A percentile compares a stretch with the other conserved stretches of the same genome.
Evolutionary conservation across 495 filamentous ascomycete genomes (phyloP).

Genomic region (Neurospora terricola): DNA sequence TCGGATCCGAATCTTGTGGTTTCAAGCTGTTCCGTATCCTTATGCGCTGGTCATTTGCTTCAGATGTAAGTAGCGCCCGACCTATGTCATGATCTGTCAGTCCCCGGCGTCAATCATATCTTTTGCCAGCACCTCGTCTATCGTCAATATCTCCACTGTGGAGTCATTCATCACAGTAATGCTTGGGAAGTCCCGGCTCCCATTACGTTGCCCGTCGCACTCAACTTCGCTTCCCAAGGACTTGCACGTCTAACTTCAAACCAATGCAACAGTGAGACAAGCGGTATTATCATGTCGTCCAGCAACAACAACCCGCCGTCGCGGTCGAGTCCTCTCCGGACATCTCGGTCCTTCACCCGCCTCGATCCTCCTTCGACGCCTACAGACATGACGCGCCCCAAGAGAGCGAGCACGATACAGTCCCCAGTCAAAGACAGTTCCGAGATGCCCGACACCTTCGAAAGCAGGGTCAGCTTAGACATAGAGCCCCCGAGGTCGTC

Average conservation of each 20-base stretch:
- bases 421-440: constrained; percentile 21
- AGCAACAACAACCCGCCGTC: constrained; percentile 6
- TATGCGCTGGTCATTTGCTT: background rate
- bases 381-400: constrained; percentile 27
- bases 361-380: constrained; percentile 9
- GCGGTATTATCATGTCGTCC: constrained; percentile 14
- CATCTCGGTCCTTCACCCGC: constrained; percentile 19
- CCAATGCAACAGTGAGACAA: background rate
- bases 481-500: constrained; percentile 45
- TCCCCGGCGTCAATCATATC: background rate
- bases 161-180: background rate
- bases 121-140: background rate
- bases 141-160: background rate
- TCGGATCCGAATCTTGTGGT: background rate
- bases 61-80: background rate
- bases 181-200: background rate
- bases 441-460: constrained; percentile 39
- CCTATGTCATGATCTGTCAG: background rate
- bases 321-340: constrained; percentile 14
- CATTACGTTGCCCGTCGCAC: background rate
- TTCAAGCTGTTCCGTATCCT: background rate
- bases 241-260: background rate
- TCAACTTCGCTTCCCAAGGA: background rate
- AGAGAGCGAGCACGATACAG: constrained; percentile 55
- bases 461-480: constrained; percentile 43